Percentiles rank a stretch among this genome's conserved stretches.
Evolutionary conservation across 2,329 filamentous ascomycete genomes (phyloP).

Genomic region (Clarireedia monteithiana): DNA sequence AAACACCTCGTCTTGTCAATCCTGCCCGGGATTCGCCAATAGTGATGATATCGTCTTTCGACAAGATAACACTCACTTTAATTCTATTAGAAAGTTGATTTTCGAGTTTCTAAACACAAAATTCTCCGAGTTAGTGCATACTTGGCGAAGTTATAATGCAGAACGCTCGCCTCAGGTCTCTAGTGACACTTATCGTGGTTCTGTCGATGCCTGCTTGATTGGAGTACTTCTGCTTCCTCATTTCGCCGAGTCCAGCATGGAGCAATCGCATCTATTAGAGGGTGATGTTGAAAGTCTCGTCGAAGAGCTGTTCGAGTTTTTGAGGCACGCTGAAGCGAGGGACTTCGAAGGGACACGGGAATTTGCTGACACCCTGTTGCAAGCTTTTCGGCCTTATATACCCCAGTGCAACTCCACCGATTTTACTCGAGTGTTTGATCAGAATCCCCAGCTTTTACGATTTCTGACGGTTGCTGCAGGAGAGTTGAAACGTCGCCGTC

Average conservation of each 20-base stretch:
- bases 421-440: slow-evolving; percentile 14
- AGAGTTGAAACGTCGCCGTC: slow-evolving; percentile 14
- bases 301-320: slow-evolving; percentile 17
- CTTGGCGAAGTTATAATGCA: slow-evolving; percentile 19
- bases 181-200: slow-evolving; percentile 23
- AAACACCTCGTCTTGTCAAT: slow-evolving; percentile 10
- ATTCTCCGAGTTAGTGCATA: slow-evolving; percentile 20
- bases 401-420: slow-evolving; percentile 17
- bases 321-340: slow-evolving; percentile 14
- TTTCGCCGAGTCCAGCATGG: slow-evolving; percentile 13
- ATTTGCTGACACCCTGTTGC: slow-evolving; percentile 21
- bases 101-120: slow-evolving; percentile 27
- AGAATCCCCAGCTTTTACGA: slow-evolving; percentile 17
- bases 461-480: slow-evolving; percentile 22
- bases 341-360: slow-evolving; percentile 10
- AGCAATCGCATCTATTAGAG: slow-evolving; percentile 17
- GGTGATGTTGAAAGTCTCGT: slow-evolving; percentile 13
- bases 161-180: slow-evolving; percentile 23
- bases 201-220: slow-evolving; percentile 23
- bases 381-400: slow-evolving; percentile 25
- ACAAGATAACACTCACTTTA: slow-evolving; percentile 24
- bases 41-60: slow-evolving; percentile 9
- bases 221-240: slow-evolving; percentile 21
- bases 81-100: slow-evolving; percentile 23
- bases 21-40: slow-evolving; percentile 17